Conservation (phyloP, 2,329 filamentous ascomycete genomes). For the Scortechinia acanthostroma region DNA sequence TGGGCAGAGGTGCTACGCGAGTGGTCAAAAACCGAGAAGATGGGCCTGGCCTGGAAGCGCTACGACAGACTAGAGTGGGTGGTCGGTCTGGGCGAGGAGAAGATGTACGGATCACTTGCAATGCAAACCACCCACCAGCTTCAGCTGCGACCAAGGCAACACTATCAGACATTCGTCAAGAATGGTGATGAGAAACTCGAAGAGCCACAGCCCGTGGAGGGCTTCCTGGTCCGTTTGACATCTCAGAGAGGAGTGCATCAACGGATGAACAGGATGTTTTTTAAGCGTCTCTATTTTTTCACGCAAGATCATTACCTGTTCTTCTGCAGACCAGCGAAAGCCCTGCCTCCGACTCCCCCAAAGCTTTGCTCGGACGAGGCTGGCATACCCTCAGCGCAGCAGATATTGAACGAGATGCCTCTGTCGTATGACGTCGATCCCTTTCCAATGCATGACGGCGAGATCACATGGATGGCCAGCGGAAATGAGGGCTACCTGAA, state of each 20-base stretch:
- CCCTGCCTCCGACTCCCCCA: constrained; percentile 47
- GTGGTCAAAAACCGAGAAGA: constrained; percentile 47
- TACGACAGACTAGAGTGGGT: constrained; percentile 64
- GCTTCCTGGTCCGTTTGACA: constrained; percentile 55
- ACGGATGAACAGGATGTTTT: constrained; percentile 51
- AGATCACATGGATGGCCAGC: constrained; percentile 43
- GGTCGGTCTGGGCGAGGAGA: constrained; percentile 51
- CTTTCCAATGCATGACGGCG: constrained; percentile 38
- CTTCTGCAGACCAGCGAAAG: constrained; percentile 49
- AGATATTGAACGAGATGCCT: constrained; percentile 42
- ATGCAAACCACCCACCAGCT: constrained; percentile 59
- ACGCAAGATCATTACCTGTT: constrained; percentile 53
- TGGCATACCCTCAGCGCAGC: constrained; percentile 37
- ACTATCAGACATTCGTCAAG: constrained; percentile 43
- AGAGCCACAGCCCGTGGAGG: constrained; percentile 54
- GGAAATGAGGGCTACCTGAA: constrained; percentile 30
- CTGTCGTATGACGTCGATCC: constrained; percentile 51
- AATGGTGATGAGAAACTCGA: constrained; percentile 25
- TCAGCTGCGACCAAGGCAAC: constrained; percentile 53
- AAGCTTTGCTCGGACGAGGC: constrained; percentile 30
- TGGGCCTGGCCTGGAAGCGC: constrained; percentile 60
- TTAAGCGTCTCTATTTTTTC: constrained; percentile 56
- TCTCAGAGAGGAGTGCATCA: constrained; percentile 50
- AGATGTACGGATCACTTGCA: constrained; percentile 60
- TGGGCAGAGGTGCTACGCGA: constrained; percentile 46